phyloP scores from a whole-genome alignment of 345 rosid species.

The Zanthoxylum bungeanum region DNA sequence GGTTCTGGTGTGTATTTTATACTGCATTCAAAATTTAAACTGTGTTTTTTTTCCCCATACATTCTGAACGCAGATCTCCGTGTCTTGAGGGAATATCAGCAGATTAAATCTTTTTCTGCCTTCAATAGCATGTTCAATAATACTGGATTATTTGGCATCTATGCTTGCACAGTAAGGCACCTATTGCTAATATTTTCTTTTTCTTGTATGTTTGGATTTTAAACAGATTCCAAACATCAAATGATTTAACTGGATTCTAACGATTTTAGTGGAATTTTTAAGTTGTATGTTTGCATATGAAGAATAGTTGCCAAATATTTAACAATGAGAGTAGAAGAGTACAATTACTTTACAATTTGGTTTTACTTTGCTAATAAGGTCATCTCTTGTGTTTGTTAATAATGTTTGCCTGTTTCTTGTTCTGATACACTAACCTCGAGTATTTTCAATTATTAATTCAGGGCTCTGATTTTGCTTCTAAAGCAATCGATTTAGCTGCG shows the following conservation, averaged over 20 bases:
- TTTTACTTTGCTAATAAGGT: background rate
- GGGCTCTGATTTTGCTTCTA: conserved; percentile 61
- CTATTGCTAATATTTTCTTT: background rate
- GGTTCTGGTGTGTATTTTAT: background rate
- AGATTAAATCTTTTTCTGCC: conserved; percentile 69
- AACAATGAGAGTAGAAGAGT: background rate
- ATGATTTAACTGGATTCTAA: conserved; percentile 44
- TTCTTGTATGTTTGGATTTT: background rate
- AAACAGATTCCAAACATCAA: background rate
- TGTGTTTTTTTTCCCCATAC: background rate
- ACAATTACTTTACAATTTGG: background rate
- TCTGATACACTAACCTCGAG: background rate
- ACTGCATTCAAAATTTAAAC: background rate
- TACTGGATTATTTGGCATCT: conserved; percentile 64
- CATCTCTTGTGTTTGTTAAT: background rate
- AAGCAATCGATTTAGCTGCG: conserved; percentile 63
- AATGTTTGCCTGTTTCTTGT: background rate
- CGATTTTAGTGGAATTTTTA: background rate
- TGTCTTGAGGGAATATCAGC: conserved; percentile 50
- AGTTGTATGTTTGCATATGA: background rate
- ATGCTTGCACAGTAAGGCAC: conserved; percentile 62
- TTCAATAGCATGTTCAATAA: conserved; percentile 68
- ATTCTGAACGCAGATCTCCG: conserved; percentile 48
- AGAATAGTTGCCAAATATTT: background rate
- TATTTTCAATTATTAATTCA: conserved; percentile 24